phyloP scores from a whole-genome alignment of 2,329 filamentous ascomycete genomes.

The Alternaria rosae region DNA sequence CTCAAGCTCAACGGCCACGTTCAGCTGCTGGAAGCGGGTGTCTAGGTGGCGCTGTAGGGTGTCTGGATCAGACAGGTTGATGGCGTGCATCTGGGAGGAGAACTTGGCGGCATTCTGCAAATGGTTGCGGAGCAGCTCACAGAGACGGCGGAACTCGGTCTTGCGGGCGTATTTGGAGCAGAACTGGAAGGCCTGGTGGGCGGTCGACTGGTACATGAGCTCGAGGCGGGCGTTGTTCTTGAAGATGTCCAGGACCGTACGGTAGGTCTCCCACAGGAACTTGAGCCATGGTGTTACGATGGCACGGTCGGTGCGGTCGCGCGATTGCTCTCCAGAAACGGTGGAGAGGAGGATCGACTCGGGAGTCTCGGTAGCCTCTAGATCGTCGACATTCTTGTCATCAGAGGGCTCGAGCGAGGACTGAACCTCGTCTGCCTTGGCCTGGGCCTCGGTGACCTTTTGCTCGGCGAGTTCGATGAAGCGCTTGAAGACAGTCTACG shows the following conservation, averaged over 20 bases:
- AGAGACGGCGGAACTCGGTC: constrained; percentile 98
- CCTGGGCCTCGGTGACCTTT: constrained; percentile 94
- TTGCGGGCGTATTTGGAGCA: constrained; percentile 98
- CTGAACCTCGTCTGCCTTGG: constrained; percentile 95
- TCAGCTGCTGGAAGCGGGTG: constrained; percentile 97
- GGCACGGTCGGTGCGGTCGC: constrained; percentile 95
- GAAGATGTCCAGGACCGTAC: constrained; percentile 96
- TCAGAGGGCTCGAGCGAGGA: constrained; percentile 80
- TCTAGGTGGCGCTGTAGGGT: constrained; percentile 97
- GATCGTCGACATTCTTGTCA: constrained; percentile 83
- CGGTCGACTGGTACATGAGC: constrained; percentile 97
- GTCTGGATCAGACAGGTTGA: constrained; percentile 97
- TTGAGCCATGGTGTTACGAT: constrained; percentile 99
- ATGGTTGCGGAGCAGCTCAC: constrained; percentile 97
- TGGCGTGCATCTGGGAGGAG: constrained; percentile 98
- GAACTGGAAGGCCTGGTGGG: constrained; percentile 98
- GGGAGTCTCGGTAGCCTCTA: constrained; percentile 96
- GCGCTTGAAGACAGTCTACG: constrained; percentile 82
- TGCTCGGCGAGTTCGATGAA: constrained; percentile 97
- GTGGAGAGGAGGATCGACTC: constrained; percentile 98
- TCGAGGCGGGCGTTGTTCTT: constrained; percentile 98
- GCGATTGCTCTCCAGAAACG: constrained; percentile 96
- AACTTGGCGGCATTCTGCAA: constrained; percentile 99
- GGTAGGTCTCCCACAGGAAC: constrained; percentile 99
- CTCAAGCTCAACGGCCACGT: constrained; percentile 96